Evolutionary conservation across 176 grass and related monocot genomes (phyloP), one percentile per base, ranked within the genome.

Genomic region (Pontederia crassipes): DNA sequence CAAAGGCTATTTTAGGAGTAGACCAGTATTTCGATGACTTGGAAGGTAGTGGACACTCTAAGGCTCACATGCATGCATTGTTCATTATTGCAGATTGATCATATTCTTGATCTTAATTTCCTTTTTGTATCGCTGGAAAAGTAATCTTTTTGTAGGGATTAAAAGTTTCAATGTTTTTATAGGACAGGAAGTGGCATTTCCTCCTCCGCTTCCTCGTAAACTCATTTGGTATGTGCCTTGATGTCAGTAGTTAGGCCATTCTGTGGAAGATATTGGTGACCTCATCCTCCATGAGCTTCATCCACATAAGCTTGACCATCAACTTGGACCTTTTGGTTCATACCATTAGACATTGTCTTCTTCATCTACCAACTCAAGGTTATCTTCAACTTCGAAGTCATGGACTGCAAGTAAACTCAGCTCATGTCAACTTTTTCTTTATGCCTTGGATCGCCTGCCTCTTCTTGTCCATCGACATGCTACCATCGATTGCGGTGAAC

Each of bases 341-440:
- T 83, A 1, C 88, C 93, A 2, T 60, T 91, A 64, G 52, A 47
- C 55, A 59, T 54, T 17, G 47, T 91, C 1, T 73, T 81, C 8
- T 46, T 72, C 29, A 79, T 91, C 7, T 97, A 91, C 73, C 57
- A 48, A 8, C 79, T 78, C 54, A 97, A 97, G 78, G 9, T 97
- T 4, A 70, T 69, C 46, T 88, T 97, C 60, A 91, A 88, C 76
- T 88, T 85, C 70, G 84, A 91, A 81, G 93, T 84, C 2, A 84
- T 97, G 28, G 69, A 81, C 11, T 87, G 87, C 2, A 84, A 97
- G 77, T 97, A 86, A 79, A 84, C 91, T 72, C 87, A 97, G 50
- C 93, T 87, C n/a, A 76, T 97, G 87, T 69, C 54, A 97, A 97
- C 76, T 97, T 97, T 79, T 97, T 97, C 82, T 97, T 97, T 83